phyloP scores from a whole-genome alignment of 805 yeast species.

The Saturnispora sanitii region DNA sequence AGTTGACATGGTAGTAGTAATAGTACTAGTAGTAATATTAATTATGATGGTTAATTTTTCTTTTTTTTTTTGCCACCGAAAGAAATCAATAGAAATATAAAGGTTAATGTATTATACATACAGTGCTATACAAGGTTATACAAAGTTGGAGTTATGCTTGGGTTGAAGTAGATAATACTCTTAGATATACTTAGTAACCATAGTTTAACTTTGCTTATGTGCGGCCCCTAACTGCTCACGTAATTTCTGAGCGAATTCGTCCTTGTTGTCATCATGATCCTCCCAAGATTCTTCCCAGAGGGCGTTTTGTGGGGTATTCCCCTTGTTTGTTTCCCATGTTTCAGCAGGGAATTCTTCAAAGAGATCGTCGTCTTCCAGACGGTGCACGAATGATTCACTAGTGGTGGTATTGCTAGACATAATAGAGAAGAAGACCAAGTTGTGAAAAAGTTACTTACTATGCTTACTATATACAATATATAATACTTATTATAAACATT shows the following conservation, averaged over 20 bases:
- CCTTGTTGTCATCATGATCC: constrained; percentile 78
- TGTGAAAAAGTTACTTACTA: too few species aligned
- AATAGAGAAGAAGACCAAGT: constrained; percentile 5
- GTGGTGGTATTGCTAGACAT: constrained; percentile 1
- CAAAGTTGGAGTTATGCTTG: too few species aligned
- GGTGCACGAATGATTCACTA: constrained; percentile 36
- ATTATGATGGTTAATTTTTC: too few species aligned
- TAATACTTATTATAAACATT: too few species aligned
- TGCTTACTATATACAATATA: too few species aligned
- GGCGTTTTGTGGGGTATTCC: constrained; percentile 41
- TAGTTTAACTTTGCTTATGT: background rate
- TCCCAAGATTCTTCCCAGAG: constrained; percentile 99
- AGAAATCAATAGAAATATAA: background rate
- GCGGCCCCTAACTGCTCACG: constrained; percentile 32
- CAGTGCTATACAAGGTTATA: background rate
- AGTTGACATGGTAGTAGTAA: too few species aligned
- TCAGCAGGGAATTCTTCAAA: constrained; percentile 95
- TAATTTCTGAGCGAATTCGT: constrained; percentile 70
- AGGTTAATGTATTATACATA: background rate
- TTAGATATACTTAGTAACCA: background rate
- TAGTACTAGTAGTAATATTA: too few species aligned
- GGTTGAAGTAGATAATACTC: too few species aligned
- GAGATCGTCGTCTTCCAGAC: constrained; percentile 92
- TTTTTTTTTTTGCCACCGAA: background rate
- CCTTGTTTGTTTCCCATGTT: constrained; percentile 54